Evolutionary conservation across 768 basidiomycete species (phyloP).

Genomic region (Phaeotremella skinneri): DNA sequence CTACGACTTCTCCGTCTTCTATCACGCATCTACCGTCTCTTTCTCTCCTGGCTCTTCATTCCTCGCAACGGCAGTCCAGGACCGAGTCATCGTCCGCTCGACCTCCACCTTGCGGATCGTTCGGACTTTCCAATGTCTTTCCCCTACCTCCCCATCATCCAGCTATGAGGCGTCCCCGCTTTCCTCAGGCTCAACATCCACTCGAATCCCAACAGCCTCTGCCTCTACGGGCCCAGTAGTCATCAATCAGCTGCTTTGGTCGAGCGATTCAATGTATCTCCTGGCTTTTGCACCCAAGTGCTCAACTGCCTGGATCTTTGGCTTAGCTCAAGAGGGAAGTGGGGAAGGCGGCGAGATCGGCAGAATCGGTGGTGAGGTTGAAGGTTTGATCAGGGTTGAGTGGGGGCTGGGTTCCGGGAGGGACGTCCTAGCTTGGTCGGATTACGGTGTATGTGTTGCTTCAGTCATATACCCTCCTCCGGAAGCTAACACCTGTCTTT

Average conservation of each 20-base stretch:
- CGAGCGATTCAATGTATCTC: slow-evolving; percentile 81
- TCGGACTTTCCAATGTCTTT: slow-evolving; percentile 67
- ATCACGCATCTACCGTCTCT: slow-evolving; percentile 38
- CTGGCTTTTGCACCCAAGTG: slow-evolving; percentile 72
- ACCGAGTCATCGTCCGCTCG: slow-evolving; percentile 77
- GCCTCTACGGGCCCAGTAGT: slow-evolving; percentile 23
- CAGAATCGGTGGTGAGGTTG: slow-evolving; percentile 54
- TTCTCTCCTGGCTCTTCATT: slow-evolving; percentile 88
- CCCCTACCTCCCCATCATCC: background rate
- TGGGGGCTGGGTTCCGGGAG: slow-evolving; percentile 81
- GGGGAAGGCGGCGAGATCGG: slow-evolving; percentile 42
- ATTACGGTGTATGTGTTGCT: slow-evolving; percentile 75
- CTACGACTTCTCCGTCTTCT: slow-evolving; percentile 46
- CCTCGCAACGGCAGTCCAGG: slow-evolving; percentile 72
- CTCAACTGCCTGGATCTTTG: slow-evolving; percentile 72
- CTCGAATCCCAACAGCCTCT: background rate
- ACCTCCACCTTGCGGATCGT: slow-evolving; percentile 80
- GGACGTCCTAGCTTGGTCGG: slow-evolving; percentile 81
- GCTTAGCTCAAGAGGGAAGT: slow-evolving; percentile 67
- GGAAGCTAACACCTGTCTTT: slow-evolving; percentile 7
- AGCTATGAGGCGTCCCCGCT: slow-evolving; percentile 41
- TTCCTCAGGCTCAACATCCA: slow-evolving; percentile 50
- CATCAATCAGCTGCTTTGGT: slow-evolving; percentile 80
- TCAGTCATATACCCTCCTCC: background rate
- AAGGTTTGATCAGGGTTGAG: slow-evolving; percentile 80